Base-by-base conservation (phyloP, 2,329 filamentous ascomycete genomes). In the Monascus ruber region DNA sequence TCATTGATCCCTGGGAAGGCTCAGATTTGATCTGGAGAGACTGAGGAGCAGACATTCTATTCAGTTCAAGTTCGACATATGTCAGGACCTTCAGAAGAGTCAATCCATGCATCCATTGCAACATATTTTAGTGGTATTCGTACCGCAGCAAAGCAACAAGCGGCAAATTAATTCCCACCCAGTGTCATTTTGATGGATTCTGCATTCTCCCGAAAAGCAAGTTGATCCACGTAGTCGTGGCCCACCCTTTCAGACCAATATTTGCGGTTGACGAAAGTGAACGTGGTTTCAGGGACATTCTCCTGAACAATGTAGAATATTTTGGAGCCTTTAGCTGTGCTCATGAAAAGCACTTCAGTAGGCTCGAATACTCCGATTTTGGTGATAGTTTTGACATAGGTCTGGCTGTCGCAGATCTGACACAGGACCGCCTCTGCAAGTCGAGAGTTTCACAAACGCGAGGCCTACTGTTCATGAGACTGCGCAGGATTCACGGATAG, bases 321-420 rank as follows among this genome's bases (percentile, higher is more conserved):
- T 39, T 81, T 87, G 11, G 84, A 89, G 44, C 80, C 79, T 11
- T 80, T 77, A n/a, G 79, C 74, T 2, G 82, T 82, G 4, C 75
- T 74, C 53, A 86, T 79, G 48, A 94, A 80, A 1, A 96, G 65
- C 36, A 95, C 83, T 46, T 81, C 78, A 2, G 81, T 83, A 0
- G 89, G 88, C 24, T 82, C 76, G 50, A 85, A 83, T 24, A 94
- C 78, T 38, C 77, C 76, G 28, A 96, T 72, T 57, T 95, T 94
- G 60, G 94, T 85, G 26, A 94, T 70, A 0, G 87, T 94, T 54
- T 81, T 81, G 41, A 87, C 80, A 56, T 94, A 96, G 28, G 87
- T 93, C 57, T 94, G 87, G 41, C 81, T 93, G 59, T 96, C 89
- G 54, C 83, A 87, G 47, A 96, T 89, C 54, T 95, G 86, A 54